Percentiles rank a stretch among this genome's conserved stretches.
Evolutionary conservation across 495 filamentous ascomycete species (phyloP).

Genomic region (Aspergillus baeticus): DNA sequence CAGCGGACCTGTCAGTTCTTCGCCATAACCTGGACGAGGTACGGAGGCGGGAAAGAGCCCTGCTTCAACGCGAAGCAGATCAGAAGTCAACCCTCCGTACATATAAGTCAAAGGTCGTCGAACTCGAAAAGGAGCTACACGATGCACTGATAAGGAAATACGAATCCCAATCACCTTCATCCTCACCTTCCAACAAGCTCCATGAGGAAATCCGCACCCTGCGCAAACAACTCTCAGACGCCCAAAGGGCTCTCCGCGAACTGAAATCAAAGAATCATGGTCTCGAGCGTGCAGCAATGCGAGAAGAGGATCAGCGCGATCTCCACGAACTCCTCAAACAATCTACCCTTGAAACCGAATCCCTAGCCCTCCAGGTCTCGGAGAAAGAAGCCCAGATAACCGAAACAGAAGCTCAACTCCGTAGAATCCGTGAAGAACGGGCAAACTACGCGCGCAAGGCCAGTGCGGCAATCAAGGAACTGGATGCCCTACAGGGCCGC

Average conservation of each 20-base stretch:
- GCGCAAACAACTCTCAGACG: slow-evolving; percentile 60
- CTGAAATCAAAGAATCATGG: slow-evolving; percentile 50
- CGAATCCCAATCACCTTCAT: slow-evolving; percentile 41
- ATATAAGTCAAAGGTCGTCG: slow-evolving; percentile 53
- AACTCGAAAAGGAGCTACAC: slow-evolving; percentile 57
- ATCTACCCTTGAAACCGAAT: slow-evolving; percentile 65
- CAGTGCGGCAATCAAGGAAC: slow-evolving; percentile 47
- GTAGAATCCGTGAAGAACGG: slow-evolving; percentile 59
- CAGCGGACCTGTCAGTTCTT: slow-evolving; percentile 56
- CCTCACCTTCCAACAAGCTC: slow-evolving; percentile 53
- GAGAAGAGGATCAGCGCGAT: slow-evolving; percentile 61
- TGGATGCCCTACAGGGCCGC: slow-evolving; percentile 52
- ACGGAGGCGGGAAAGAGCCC: slow-evolving; percentile 60
- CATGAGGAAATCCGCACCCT: slow-evolving; percentile 63
- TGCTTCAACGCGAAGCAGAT: slow-evolving; percentile 60
- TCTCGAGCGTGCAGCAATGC: slow-evolving; percentile 45
- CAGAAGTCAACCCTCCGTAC: slow-evolving; percentile 54
- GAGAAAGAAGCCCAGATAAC: slow-evolving; percentile 50
- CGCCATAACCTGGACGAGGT: slow-evolving; percentile 61
- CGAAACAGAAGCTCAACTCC: slow-evolving; percentile 56
- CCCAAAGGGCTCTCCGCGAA: slow-evolving; percentile 59
- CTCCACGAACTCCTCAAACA: slow-evolving; percentile 64
- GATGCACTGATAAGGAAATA: slow-evolving; percentile 51
- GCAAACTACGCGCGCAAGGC: slow-evolving; percentile 48
- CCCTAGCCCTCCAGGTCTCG: slow-evolving; percentile 57